A percentile compares a stretch with the other conserved stretches of the same genome.
These are phyloP conservation scores for Xylaria sp. DNA, from an alignment of 2,329 filamentous ascomycete species.

Conservation along the genomic window DNA sequence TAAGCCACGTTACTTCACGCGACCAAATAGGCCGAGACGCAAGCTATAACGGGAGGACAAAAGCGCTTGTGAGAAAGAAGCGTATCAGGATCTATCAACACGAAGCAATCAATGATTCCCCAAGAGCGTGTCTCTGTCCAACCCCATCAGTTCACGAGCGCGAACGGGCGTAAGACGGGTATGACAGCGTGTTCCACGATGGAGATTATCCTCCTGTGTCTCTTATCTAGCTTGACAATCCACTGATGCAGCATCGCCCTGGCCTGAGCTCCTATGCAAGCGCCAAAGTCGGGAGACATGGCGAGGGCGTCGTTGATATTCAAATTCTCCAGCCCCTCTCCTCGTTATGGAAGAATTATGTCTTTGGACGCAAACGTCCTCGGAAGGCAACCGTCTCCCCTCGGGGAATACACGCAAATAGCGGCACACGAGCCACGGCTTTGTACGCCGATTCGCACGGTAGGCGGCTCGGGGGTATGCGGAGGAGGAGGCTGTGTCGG, in stretches of 20 bases:
- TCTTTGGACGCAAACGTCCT: not conserved
- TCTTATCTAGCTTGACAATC: not conserved
- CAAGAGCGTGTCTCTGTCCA: not conserved
- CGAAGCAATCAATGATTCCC: not conserved
- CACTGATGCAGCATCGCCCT: not conserved
- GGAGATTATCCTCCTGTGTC: not conserved
- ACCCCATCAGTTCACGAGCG: not conserved
- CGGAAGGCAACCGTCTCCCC: not conserved
- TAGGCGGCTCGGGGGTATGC: not conserved
- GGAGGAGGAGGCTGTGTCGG: not conserved
- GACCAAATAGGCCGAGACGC: not conserved
- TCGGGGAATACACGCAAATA: not conserved
- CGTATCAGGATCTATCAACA: not conserved
- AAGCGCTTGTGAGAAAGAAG: not conserved
- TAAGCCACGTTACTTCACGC: not conserved
- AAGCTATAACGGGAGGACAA: not conserved
- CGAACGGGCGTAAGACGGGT: not conserved
- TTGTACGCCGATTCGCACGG: slow-evolving; percentile 1
- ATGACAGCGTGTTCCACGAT: not conserved
- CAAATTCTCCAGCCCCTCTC: not conserved
- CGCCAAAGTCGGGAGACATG: not conserved
- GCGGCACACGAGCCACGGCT: not conserved
- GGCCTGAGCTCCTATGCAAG: not conserved
- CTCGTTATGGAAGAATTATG: too few relatives aligned
- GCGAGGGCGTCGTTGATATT: not conserved